phyloP scores from a whole-genome alignment of 768 basidiomycete species.

The Boletus coccyginus region DNA sequence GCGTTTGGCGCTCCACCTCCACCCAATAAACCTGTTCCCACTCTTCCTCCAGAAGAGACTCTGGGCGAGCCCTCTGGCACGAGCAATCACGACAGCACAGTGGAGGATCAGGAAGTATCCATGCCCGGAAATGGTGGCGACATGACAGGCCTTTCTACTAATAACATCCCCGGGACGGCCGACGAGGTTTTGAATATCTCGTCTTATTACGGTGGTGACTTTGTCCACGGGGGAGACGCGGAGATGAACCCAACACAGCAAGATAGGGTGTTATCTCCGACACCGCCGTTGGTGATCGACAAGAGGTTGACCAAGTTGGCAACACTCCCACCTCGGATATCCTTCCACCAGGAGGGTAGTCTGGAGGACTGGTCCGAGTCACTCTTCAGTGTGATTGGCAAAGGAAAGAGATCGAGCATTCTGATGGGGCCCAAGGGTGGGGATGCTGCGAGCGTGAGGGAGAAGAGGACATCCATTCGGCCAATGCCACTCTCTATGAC shows the following conservation, averaged over 20 bases:
- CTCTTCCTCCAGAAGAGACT: conserved; percentile 4
- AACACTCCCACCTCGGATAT: conserved; percentile 49
- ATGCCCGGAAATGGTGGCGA: neutral
- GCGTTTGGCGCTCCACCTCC: conserved; percentile 4
- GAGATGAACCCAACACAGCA: conserved; percentile 7
- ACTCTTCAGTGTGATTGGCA: conserved; percentile 51
- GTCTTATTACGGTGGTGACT: conserved; percentile 13
- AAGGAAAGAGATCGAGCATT: conserved; percentile 16
- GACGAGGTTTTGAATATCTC: conserved; percentile 31
- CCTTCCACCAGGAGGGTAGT: conserved; percentile 48
- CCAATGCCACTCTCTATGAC: conserved; percentile 2
- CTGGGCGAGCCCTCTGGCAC: conserved; percentile 7
- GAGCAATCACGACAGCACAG: neutral
- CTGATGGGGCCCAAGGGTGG: neutral
- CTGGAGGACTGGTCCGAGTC: conserved; percentile 55
- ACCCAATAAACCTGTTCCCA: conserved; percentile 19
- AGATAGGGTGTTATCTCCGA: conserved; percentile 15
- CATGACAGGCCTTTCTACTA: neutral
- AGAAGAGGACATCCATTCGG: conserved; percentile 20
- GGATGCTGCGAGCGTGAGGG: conserved; percentile 2
- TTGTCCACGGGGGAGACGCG: conserved; percentile 5
- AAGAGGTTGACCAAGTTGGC: conserved; percentile 19
- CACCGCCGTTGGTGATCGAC: conserved; percentile 33
- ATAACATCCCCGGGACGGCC: conserved; percentile 21
- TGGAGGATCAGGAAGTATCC: neutral